Base-by-base conservation (phyloP, 2,329 filamentous ascomycete species). In the Malbranchea cinnamomea region DNA sequence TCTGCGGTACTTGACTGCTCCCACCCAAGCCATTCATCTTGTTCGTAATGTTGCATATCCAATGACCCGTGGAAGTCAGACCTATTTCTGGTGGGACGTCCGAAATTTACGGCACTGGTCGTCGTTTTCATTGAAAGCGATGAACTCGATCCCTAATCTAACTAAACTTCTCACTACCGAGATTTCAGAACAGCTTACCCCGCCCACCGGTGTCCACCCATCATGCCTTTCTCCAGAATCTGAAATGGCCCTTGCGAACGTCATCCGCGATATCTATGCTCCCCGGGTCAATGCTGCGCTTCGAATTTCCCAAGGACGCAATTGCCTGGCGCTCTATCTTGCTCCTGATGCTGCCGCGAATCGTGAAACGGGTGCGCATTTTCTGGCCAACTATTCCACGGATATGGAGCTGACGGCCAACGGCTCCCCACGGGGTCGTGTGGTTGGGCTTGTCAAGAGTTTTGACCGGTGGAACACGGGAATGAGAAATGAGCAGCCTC, bases 1-100 rank as follows among this genome's bases (percentile, higher is more conserved):
- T 34, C 63, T 84, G 43, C 67, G 68, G 38, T 92, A 89, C 56
- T 70, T 95, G 27, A 84, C 78, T 2, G 63, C 68, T 0, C 59
- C 79, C 36, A 93, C 91, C 48, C 84, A 85, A 12, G 76, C 82
- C 13, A 78, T 85, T 11, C 77, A 78, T 23, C 64, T 93, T 19
- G 82, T 92, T 21, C 78, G 78, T 47, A 79, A 77, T 41, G 71
- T 87, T 41, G 80, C 78, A 36, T 75, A 78, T 49, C 50, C 74
- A 58, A 40, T 62, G 65, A 46, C 71, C 64, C 39, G 79, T 73
- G 51, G 74, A 66, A 46, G 69, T 66, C 55, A 77, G 45, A 82
- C 77, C 52, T 75, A 92, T 60, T 93, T 87, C 55, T 95, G 87
- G 87, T 94, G 83, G 80, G 87, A 95, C 47, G 69, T 92, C 35